Conservation (phyloP, 306 rosid species). For the Rubus idaeus region DNA sequence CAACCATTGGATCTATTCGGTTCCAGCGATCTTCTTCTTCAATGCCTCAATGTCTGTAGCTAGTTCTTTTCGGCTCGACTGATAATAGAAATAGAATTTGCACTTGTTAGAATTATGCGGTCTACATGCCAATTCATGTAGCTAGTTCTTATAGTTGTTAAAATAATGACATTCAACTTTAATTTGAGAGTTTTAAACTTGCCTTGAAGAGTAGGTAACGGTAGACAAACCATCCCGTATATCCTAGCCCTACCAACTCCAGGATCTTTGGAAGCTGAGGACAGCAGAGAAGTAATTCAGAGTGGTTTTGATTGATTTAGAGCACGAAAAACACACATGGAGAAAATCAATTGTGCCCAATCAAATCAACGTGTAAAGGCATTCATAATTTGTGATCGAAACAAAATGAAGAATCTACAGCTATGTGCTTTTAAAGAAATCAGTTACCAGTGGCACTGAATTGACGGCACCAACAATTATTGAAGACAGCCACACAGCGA, state of each 20-base stretch:
- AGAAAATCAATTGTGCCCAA: background rate
- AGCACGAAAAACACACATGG: background rate
- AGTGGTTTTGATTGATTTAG: conserved; percentile 6
- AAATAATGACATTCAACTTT: background rate
- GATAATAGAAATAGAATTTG: conserved; percentile 24
- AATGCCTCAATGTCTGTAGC: conserved; percentile 73
- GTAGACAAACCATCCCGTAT: conserved; percentile 99
- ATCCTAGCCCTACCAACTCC: conserved; percentile 98
- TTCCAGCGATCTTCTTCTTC: conserved; percentile 95
- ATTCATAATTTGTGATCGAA: background rate
- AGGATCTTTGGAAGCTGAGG: conserved; percentile 89
- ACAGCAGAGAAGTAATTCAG: conserved; percentile 16
- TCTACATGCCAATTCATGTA: background rate
- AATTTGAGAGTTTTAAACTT: background rate
- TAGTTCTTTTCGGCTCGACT: conserved; percentile 96
- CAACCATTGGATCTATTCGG: conserved; percentile 48
- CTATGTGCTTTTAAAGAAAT: background rate
- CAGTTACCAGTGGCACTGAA: conserved; percentile 88
- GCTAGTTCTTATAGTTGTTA: background rate
- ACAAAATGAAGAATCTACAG: background rate
- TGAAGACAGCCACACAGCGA: conserved; percentile 90
- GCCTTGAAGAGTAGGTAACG: conserved; percentile 99
- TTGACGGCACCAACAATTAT: conserved; percentile 81
- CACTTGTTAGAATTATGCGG: conserved; percentile 9
- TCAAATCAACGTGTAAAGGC: background rate